phyloP scores from a whole-genome alignment of 2,329 filamentous ascomycete genomes.

The Dothideomycetes sp. region DNA sequence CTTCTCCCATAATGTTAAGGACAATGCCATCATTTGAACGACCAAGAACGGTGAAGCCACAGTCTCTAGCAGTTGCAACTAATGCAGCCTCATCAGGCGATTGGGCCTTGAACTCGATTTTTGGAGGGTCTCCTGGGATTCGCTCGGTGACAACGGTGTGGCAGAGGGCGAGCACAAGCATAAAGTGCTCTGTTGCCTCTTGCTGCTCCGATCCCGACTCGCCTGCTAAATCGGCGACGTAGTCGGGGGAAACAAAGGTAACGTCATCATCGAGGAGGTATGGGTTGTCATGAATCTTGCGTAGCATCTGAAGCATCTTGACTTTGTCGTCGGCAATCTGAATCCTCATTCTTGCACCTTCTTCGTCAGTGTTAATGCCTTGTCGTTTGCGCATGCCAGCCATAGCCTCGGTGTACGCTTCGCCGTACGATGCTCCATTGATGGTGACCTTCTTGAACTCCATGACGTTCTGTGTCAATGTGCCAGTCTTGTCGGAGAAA shows the following conservation, averaged over 20 bases:
- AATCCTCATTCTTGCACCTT: conserved; percentile 57
- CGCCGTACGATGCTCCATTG: conserved; percentile 91
- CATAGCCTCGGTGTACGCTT: conserved; percentile 95
- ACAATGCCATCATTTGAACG: conserved; percentile 69
- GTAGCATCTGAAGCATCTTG: conserved; percentile 60
- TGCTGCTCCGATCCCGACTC: conserved; percentile 67
- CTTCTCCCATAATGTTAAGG: conserved; percentile 76
- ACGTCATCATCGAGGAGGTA: conserved; percentile 83
- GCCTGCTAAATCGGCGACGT: conserved; percentile 70
- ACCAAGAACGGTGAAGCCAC: conserved; percentile 86
- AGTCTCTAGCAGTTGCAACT: conserved; percentile 86
- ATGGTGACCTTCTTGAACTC: conserved; percentile 98
- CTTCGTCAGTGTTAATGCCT: conserved; percentile 76
- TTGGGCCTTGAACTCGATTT: conserved; percentile 91
- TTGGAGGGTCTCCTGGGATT: conserved; percentile 78
- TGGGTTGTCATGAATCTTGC: conserved; percentile 74
- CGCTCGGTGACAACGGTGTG: conserved; percentile 92
- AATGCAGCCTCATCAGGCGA: conserved; percentile 93
- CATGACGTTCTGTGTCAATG: conserved; percentile 87
- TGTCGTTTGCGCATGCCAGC: conserved; percentile 89
- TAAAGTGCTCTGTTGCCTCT: conserved; percentile 73
- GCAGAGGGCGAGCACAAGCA: conserved; percentile 90
- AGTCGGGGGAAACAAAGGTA: conserved; percentile 87
- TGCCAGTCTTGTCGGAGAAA: conserved; percentile 91
- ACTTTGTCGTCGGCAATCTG: conserved; percentile 72